Percentiles rank a stretch among this genome's conserved stretches.
These are phyloP conservation scores for Botrytis medusae DNA, from an alignment of 2,329 filamentous ascomycete species.

Conservation along the genomic window DNA sequence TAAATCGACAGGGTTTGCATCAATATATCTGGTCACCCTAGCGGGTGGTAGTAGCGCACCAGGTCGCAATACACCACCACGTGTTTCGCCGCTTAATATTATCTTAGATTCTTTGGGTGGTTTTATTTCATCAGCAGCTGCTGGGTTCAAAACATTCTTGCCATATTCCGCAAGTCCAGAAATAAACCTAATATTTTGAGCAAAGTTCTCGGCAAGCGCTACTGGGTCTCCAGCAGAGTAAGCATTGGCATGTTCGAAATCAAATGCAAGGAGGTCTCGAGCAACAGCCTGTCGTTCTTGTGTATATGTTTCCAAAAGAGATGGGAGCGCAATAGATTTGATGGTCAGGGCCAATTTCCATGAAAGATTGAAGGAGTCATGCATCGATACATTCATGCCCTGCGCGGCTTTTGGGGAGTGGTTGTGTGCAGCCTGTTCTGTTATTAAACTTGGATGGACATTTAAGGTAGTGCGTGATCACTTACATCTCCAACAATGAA, in stretches of 20 bases:
- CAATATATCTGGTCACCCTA: slow-evolving; percentile 71
- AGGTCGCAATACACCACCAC: slow-evolving; percentile 45
- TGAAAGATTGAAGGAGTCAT: slow-evolving; percentile 61
- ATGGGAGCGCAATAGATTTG: slow-evolving; percentile 54
- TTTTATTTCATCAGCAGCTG: background rate
- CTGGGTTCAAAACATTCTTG: slow-evolving; percentile 60
- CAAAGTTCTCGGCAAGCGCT: slow-evolving; percentile 66
- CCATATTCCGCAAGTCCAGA: slow-evolving; percentile 69
- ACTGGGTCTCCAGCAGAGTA: slow-evolving; percentile 61
- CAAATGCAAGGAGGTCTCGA: slow-evolving; percentile 64
- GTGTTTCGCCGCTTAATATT: slow-evolving; percentile 38
- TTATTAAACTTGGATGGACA: background rate
- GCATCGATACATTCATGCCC: slow-evolving; percentile 57
- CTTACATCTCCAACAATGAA: slow-evolving; percentile 53
- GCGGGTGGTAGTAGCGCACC: slow-evolving; percentile 56
- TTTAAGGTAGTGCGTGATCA: slow-evolving; percentile 37
- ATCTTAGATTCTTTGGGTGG: background rate
- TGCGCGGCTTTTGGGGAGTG: slow-evolving; percentile 65
- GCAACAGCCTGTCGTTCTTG: slow-evolving; percentile 62
- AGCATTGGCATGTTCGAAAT: slow-evolving; percentile 57
- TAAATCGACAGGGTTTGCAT: slow-evolving; percentile 75
- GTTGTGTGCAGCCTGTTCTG: slow-evolving; percentile 51
- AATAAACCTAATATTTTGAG: slow-evolving; percentile 70
- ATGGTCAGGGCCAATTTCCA: slow-evolving; percentile 56
- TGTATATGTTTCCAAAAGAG: slow-evolving; percentile 61